These are phyloP conservation scores for Paramecium caudatum DNA, from an alignment of 73 alveolate genomes.

Conservation along the genomic window DNA sequence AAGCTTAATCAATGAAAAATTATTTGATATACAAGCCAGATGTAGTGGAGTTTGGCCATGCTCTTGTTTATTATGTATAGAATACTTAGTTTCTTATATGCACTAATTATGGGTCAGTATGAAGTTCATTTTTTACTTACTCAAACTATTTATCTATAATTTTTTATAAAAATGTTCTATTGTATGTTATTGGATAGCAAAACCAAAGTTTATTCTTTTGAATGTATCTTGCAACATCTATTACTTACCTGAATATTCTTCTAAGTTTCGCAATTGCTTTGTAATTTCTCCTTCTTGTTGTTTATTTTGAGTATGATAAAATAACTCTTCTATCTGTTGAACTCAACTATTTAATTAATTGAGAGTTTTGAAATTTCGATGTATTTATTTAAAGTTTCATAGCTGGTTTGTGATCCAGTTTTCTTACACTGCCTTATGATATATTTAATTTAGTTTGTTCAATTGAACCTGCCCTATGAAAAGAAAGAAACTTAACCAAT, in stretches of 20 bases:
- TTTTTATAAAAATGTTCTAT: slow-evolving; percentile 8
- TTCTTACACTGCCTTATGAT: neutral
- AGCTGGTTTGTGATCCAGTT: neutral
- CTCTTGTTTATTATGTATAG: slow-evolving; percentile 19
- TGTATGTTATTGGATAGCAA: slow-evolving; percentile 7
- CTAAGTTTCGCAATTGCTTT: neutral
- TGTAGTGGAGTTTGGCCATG: slow-evolving; percentile 35
- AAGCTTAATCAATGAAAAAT: neutral
- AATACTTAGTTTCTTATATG: slow-evolving; percentile 48
- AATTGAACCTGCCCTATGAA: neutral
- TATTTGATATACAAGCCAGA: neutral
- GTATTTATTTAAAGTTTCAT: neutral
- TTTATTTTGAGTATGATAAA: neutral
- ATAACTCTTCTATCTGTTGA: neutral
- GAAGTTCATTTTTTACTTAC: neutral
- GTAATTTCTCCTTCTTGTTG: neutral
- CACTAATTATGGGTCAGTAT: neutral
- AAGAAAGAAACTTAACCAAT: slow-evolving; percentile 26
- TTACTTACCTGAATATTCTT: neutral
- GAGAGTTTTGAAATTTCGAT: neutral
- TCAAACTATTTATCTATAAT: neutral
- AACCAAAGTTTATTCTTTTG: slow-evolving; percentile 3
- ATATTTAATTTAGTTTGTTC: neutral
- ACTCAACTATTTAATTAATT: neutral
- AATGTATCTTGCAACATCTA: neutral